Conservation (phyloP, 106 monocot species). For the Chionographis japonica region DNA sequence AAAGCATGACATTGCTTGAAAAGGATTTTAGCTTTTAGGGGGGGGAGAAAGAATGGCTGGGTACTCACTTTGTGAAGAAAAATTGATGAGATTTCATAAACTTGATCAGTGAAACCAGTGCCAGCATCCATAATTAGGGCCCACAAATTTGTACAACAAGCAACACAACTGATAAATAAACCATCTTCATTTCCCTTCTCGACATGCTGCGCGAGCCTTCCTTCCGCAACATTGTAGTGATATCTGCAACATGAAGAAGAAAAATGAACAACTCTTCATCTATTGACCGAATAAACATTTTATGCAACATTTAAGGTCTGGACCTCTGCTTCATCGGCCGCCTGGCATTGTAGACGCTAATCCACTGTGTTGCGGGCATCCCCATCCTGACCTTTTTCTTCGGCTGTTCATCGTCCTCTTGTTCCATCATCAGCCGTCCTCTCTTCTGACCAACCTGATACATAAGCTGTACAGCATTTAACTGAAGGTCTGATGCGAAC, state of each 20-base stretch:
- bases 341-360: constrained; percentile 77
- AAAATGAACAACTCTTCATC: not conserved
- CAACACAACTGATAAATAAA: constrained; percentile 75
- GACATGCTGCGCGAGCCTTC: constrained; percentile 74
- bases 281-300: not conserved
- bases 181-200: constrained; percentile 82
- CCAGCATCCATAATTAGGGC: constrained; percentile 98
- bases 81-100: constrained; percentile 69
- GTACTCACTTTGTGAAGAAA: constrained; percentile 77
- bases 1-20: too few relatives aligned
- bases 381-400: constrained; percentile 88
- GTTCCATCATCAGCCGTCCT: constrained; percentile 56
- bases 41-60: not conserved
- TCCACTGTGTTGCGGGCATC: constrained; percentile 87
- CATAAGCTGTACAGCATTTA: constrained; percentile 35
- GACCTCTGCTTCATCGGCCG: constrained; percentile 93
- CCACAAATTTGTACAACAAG: constrained; percentile 79
- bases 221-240: constrained; percentile 89
- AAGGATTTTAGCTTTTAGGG: not conserved
- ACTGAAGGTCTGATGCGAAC: constrained; percentile 4
- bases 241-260: constrained; percentile 43
- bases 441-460: constrained; percentile 90
- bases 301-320: not conserved
- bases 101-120: constrained; percentile 81
- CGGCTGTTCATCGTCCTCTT: constrained; percentile 80